Evolutionary conservation across 2,329 filamentous ascomycete genomes (phyloP).

Genomic region (Alternaria triticimaculans): DNA sequence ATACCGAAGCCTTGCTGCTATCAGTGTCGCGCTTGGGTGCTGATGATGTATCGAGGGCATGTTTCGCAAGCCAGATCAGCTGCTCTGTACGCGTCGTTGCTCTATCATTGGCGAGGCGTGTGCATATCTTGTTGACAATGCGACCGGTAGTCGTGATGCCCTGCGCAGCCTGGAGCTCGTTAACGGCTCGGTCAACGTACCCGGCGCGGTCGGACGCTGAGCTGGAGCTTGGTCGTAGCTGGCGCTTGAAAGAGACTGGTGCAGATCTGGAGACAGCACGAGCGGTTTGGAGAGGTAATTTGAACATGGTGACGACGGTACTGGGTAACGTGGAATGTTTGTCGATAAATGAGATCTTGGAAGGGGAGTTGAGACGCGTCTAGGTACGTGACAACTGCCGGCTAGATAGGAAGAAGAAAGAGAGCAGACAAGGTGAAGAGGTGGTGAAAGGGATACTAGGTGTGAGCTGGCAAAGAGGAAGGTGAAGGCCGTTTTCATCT

Average conservation of each 20-base stretch:
- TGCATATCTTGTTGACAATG: slow-evolving; percentile 5
- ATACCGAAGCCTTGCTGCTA: background rate
- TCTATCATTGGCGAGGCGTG: slow-evolving; percentile 5
- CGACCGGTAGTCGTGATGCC: slow-evolving; percentile 6
- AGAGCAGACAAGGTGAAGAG: background rate
- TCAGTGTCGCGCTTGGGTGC: background rate
- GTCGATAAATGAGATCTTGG: background rate
- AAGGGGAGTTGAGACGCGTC: background rate
- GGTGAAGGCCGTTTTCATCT: background rate
- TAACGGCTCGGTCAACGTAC: background rate
- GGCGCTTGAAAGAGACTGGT: background rate
- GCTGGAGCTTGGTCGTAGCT: background rate
- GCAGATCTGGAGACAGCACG: background rate
- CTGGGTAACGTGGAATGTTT: background rate
- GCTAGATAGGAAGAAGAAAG: background rate
- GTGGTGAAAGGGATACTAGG: background rate
- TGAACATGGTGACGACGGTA: slow-evolving; percentile 1
- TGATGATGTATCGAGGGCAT: slow-evolving; percentile 12
- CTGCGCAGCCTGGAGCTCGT: slow-evolving; percentile 1
- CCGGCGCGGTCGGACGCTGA: background rate
- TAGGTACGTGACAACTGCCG: background rate
- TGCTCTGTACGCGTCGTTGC: slow-evolving; percentile 12
- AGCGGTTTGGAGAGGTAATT: background rate
- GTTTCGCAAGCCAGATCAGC: slow-evolving; percentile 22
- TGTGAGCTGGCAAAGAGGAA: background rate